phyloP scores from a whole-genome alignment of 106 monocot genomes.

The Platanthera guangdongensis region DNA sequence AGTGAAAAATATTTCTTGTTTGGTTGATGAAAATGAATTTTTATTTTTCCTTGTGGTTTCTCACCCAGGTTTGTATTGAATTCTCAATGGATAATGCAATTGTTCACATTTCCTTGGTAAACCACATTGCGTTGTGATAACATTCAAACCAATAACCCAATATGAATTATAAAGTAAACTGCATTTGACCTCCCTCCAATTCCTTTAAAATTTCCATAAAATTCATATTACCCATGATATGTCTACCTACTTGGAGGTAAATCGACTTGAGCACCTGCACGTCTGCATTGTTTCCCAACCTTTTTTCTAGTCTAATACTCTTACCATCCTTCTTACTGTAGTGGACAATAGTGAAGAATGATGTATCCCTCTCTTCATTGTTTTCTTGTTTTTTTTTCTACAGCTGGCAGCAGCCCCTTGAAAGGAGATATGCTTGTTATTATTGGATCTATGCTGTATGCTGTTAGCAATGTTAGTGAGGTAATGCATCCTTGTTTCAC shows the following conservation, averaged over 20 bases:
- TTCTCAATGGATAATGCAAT: no score
- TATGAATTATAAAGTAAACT: no score
- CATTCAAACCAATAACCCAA: no score
- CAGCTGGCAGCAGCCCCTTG: slow-evolving; percentile 23
- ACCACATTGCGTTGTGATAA: no score
- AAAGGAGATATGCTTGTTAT: slow-evolving; percentile 42
- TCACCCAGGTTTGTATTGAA: no score
- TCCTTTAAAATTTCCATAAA: not conserved
- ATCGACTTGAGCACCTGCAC: not conserved
- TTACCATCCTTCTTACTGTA: not conserved
- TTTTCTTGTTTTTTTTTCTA: slow-evolving; percentile 6
- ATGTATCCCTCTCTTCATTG: not conserved
- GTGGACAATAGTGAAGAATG: not conserved
- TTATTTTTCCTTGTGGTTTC: no score
- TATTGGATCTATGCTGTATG: slow-evolving; percentile 38
- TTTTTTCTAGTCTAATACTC: not conserved
- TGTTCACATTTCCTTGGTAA: no score
- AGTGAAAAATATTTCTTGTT: no score
- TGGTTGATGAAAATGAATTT: not conserved
- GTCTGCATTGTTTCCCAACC: not conserved
- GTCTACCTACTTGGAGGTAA: not conserved
- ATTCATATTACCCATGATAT: not conserved
- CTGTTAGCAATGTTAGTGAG: slow-evolving; percentile 40
- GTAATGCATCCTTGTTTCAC: slow-evolving; percentile 9
- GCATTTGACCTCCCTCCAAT: no score